These are phyloP conservation scores for Fusarium sp. DNA, from an alignment of 2,329 filamentous ascomycete genomes.

Conservation along the genomic window DNA sequence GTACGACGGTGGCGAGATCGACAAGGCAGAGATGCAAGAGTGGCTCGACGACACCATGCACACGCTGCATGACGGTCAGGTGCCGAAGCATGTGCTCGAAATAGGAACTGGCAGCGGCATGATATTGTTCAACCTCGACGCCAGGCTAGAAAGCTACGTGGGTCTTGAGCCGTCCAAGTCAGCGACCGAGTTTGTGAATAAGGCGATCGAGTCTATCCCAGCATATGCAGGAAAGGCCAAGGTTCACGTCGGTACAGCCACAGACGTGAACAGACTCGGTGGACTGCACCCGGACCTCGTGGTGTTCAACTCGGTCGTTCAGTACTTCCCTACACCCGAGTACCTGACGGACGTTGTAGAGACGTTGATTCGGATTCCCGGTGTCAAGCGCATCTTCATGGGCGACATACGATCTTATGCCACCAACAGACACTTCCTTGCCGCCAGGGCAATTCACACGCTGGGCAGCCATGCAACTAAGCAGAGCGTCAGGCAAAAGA, in stretches of 20 bases:
- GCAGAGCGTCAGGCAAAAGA: constrained; percentile 14
- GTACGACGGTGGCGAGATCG: constrained; percentile 42
- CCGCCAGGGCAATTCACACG: constrained; percentile 13
- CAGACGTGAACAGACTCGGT: not conserved
- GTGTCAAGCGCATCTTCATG: constrained; percentile 24
- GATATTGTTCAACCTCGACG: constrained; percentile 46
- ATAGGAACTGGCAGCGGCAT: constrained; percentile 47
- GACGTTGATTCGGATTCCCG: not conserved
- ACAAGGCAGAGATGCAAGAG: constrained; percentile 45
- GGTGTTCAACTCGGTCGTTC: constrained; percentile 2
- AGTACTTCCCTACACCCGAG: constrained; percentile 9
- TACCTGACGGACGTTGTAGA: constrained; percentile 7
- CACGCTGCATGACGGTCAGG: constrained; percentile 29
- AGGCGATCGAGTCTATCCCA: constrained; percentile 20
- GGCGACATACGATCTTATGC: constrained; percentile 35
- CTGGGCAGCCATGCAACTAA: constrained; percentile 13
- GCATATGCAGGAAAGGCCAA: constrained; percentile 25
- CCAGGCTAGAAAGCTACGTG: constrained; percentile 36
- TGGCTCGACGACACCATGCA: constrained; percentile 47
- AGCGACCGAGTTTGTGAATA: constrained; percentile 36
- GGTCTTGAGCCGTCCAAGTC: constrained; percentile 43
- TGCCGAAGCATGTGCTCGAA: constrained; percentile 39
- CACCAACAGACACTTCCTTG: constrained; percentile 25
- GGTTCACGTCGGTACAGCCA: constrained; percentile 33
- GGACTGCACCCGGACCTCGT: not conserved